Evolutionary conservation across 164 flowering plant genomes (phyloP).

Genomic region (Vitis riparia): DNA sequence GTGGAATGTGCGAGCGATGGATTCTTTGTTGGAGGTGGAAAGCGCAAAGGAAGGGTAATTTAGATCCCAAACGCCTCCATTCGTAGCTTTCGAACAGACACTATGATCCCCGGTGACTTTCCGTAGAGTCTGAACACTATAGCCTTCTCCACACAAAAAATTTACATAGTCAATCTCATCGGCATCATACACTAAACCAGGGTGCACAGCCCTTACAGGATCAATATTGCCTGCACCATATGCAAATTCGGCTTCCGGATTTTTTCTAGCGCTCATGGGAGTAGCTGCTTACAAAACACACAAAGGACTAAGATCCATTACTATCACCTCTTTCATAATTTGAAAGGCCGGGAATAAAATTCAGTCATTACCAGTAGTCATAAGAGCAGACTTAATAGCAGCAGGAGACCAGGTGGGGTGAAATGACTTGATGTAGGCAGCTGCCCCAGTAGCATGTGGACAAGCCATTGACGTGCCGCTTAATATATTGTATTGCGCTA

Average conservation of each 20-base stretch:
- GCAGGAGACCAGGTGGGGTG: too few species aligned
- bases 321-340: too few species aligned
- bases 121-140: not conserved
- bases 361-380: too few species aligned
- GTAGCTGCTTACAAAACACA: too few species aligned
- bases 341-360: too few species aligned
- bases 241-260: conserved; percentile 17
- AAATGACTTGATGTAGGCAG: too few species aligned
- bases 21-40: not conserved
- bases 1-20: not conserved
- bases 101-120: not conserved
- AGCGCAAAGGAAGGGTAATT: conserved; percentile 15
- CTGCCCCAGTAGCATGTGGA: too few species aligned
- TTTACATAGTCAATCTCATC: conserved; percentile 6
- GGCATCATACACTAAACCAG: conserved; percentile 15
- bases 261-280: not conserved
- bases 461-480: too few species aligned
- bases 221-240: conserved; percentile 17
- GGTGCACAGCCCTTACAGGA: conserved; percentile 10
- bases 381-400: too few species aligned
- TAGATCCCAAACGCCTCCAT: not conserved
- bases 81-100: not conserved
- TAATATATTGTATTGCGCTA: too few species aligned
- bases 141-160: conserved; percentile 14
- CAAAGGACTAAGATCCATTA: too few species aligned